Evolutionary conservation across 345 rosid species (phyloP).

Genomic region (Rhizophora mangle): DNA sequence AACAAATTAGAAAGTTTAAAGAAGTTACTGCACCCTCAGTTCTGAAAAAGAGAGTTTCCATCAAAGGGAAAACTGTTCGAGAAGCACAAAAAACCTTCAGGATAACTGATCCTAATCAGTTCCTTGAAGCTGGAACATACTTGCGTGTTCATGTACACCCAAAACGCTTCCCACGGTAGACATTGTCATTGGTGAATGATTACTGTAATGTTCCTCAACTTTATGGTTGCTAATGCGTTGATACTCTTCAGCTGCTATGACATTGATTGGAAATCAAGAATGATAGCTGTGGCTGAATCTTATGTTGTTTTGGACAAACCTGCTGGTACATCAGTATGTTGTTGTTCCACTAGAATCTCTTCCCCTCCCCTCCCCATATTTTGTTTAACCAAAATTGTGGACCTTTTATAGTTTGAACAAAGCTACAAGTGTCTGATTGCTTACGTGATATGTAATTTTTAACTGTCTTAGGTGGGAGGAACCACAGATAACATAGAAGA

Average conservation of each 20-base stretch:
- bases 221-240: constrained; percentile 1
- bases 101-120: constrained; percentile 51
- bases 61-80: constrained; percentile 78
- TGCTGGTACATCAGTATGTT: constrained; percentile 82
- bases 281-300: constrained; percentile 64
- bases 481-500: constrained; percentile 90
- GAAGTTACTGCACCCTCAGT: constrained; percentile 64
- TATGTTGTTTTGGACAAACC: constrained; percentile 93
- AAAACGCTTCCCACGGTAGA: constrained; percentile 84
- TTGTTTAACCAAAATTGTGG: no score
- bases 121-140: constrained; percentile 78
- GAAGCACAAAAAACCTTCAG: constrained; percentile 93
- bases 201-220: neutral
- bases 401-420: neutral
- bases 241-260: constrained; percentile 68
- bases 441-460: neutral
- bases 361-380: neutral
- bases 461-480: constrained; percentile 71
- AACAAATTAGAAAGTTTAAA: constrained; percentile 56
- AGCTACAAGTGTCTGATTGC: neutral
- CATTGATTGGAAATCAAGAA: constrained; percentile 80
- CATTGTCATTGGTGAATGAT: neutral
- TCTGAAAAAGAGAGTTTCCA: constrained; percentile 59
- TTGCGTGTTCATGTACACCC: constrained; percentile 91
- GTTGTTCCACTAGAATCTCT: constrained; percentile 15